A percentile compares a stretch with the other conserved stretches of the same genome.
phyloP scores from a whole-genome alignment of 139 green algal species.

The Choricystis sp. region DNA sequence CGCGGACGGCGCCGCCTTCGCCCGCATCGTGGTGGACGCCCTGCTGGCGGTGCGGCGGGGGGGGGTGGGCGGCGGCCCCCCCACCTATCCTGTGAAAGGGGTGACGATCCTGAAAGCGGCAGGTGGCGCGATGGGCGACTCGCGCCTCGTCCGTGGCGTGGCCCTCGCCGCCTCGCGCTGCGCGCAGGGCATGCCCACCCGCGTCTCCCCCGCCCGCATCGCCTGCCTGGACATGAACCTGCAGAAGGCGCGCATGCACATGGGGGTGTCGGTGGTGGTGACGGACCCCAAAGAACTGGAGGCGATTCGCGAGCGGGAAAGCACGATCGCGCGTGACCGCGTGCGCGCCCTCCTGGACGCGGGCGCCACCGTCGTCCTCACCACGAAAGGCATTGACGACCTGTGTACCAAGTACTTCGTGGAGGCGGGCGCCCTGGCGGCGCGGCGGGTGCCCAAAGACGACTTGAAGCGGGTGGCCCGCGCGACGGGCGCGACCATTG shows the following conservation, averaged over 20 bases:
- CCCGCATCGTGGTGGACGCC: constrained; percentile 72
- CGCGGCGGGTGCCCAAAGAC: constrained; percentile 82
- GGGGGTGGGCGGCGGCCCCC: constrained; percentile 11
- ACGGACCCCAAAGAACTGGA: constrained; percentile 91
- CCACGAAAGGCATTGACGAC: constrained; percentile 99
- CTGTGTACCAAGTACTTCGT: constrained; percentile 96
- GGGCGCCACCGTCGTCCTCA: constrained; percentile 94
- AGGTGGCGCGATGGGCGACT: constrained; percentile 75
- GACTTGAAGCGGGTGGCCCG: constrained; percentile 86
- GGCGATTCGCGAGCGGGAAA: constrained; percentile 82
- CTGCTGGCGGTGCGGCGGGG: constrained; percentile 6
- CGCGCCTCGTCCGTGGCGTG: constrained; percentile 80
- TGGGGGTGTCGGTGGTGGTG: constrained; percentile 84
- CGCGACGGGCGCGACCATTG: constrained; percentile 70
- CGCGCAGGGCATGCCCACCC: constrained; percentile 45
- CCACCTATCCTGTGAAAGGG: constrained; percentile 77
- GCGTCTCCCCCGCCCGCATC: constrained; percentile 42
- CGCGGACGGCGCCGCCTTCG: constrained; percentile 76
- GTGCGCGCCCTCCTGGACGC: constrained; percentile 81
- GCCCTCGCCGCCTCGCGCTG: constrained; percentile 82
- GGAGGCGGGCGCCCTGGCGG: constrained; percentile 82
- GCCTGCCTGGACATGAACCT: constrained; percentile 92
- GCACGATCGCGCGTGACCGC: constrained; percentile 89
- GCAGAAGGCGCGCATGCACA: constrained; percentile 71
- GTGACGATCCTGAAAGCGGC: constrained; percentile 98